A percentile compares a stretch with the other conserved stretches of the same genome.
Evolutionary conservation across 805 yeast genomes (phyloP).

Genomic region (Barnettozyma californica): DNA sequence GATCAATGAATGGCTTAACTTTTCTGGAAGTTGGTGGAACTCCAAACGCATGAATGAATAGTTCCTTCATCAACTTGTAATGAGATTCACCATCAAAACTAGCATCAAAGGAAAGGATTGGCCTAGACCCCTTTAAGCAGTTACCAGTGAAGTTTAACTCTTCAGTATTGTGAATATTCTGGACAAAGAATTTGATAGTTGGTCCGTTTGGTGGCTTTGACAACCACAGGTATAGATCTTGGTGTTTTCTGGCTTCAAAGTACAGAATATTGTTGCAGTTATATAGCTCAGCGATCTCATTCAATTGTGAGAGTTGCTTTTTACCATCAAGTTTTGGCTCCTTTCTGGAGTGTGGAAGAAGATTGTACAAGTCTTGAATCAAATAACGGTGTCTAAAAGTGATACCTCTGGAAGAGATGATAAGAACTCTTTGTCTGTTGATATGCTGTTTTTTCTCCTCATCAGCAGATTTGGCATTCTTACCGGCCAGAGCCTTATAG

Average conservation of each 20-base stretch:
- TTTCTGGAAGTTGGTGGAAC: slow-evolving; percentile 93
- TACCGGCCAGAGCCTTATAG: slow-evolving; percentile 59
- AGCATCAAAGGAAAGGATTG: slow-evolving; percentile 82
- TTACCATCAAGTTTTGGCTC: slow-evolving; percentile 95
- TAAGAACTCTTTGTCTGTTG: slow-evolving; percentile 83
- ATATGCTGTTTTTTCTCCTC: slow-evolving; percentile 48
- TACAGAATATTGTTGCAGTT: slow-evolving; percentile 93
- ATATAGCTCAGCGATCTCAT: slow-evolving; percentile 94
- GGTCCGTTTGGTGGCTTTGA: slow-evolving; percentile 98
- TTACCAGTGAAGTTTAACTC: slow-evolving; percentile 96
- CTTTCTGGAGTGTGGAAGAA: slow-evolving; percentile 92
- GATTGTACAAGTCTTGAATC: slow-evolving; percentile 68
- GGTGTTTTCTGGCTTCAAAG: slow-evolving; percentile 94
- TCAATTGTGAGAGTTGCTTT: slow-evolving; percentile 79
- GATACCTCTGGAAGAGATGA: slow-evolving; percentile 92
- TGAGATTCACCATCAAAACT: slow-evolving; percentile 70
- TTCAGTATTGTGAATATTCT: slow-evolving; percentile 92
- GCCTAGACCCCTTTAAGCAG: slow-evolving; percentile 92
- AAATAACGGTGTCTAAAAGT: slow-evolving; percentile 94
- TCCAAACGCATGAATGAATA: slow-evolving; percentile 80
- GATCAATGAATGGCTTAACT: slow-evolving; percentile 92
- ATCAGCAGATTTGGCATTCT: slow-evolving; percentile 29
- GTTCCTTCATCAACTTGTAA: slow-evolving; percentile 70
- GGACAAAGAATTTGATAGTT: slow-evolving; percentile 86
- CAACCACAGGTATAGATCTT: slow-evolving; percentile 90